Base-by-base conservation (phyloP, 2,329 filamentous ascomycete genomes). In the Exophiala sideris region DNA sequence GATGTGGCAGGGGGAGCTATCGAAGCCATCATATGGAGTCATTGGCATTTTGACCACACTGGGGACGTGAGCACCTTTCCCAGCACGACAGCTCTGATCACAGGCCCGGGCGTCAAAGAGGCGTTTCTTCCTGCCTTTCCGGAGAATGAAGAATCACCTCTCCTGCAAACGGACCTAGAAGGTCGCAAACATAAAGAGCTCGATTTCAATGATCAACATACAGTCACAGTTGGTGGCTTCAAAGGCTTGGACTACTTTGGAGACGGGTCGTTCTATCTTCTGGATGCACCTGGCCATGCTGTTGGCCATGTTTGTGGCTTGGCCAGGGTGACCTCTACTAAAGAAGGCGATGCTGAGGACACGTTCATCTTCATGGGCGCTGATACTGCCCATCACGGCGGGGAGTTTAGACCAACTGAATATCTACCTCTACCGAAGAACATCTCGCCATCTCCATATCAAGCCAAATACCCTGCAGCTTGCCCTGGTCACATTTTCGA, bases 51-150 rank as follows among this genome's bases (percentile, higher is more conserved):
- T 29, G 60, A 83, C 60, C 80, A 83, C 52, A 76, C 73, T 7
- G 81, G 80, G 0, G 75, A 81, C 50, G 69, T 73, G 0, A 71
- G 73, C 0, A 67, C 64, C 0, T 83, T 83, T 45, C 76, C 78
- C 0, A 1, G 60, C 0, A 66, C 60, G 1, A 79, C 78, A 0
- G 70, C 75, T 7, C 60, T 83, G 0, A 60, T 82, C 32, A 78
- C 81, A 3, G 81, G 80, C 0, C 75, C 79, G 0, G 79, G 79
- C 0, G 45, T 54, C 18, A 76, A 73, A 45, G 56, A 71, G 2
- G 64, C 65, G 0, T 73, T 76, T 60, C 61, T 75, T 2, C 79
- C 79, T 0, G 78, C 76, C 1, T 78, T 71, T 45, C 80, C 79
- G 0, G 52, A 61, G 1, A 69, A 72, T 18, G 63, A 66, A 2